Conservation (phyloP, 2,329 filamentous ascomycete species). For the Macrophomina pseudophaseolina region DNA sequence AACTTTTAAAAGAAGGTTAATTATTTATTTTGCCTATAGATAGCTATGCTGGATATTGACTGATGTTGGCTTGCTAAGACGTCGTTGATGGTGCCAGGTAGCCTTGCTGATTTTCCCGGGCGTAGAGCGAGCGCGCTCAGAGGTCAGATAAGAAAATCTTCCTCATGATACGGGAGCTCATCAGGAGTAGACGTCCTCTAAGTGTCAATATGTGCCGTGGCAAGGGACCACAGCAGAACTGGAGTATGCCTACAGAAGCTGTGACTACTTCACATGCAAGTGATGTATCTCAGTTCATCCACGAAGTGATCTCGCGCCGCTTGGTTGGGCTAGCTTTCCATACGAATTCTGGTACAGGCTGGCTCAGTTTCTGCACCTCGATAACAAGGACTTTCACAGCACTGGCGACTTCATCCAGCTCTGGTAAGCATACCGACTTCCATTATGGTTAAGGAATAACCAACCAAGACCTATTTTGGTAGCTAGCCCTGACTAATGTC, state of each 20-base stretch:
- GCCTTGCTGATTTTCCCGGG: conserved; percentile 62
- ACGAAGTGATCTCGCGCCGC: not conserved
- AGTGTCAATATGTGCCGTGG: not conserved
- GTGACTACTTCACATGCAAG: not conserved
- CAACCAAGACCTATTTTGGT: too few species aligned
- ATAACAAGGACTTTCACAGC: not conserved
- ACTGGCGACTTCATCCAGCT: not conserved
- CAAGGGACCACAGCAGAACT: not conserved
- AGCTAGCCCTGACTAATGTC: too few species aligned
- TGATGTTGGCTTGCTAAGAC: conserved; percentile 71
- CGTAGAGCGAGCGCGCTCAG: conserved; percentile 44
- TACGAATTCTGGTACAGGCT: not conserved
- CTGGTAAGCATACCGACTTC: not conserved
- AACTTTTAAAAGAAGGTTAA: conserved; percentile 63
- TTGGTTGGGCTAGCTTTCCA: not conserved
- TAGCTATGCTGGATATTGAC: conserved; percentile 68
- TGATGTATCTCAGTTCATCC: not conserved
- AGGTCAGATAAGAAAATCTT: not conserved
- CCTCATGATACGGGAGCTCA: not conserved
- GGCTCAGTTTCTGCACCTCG: not conserved
- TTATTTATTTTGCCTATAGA: conserved; percentile 67
- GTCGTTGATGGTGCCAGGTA: conserved; percentile 66
- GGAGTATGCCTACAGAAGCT: not conserved
- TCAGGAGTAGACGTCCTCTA: not conserved
- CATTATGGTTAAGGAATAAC: too few species aligned